Evolutionary conservation across 352 stramenopile species (phyloP), one percentile per base, ranked within the genome.

Genomic region (Thraustotheca clavata): DNA sequence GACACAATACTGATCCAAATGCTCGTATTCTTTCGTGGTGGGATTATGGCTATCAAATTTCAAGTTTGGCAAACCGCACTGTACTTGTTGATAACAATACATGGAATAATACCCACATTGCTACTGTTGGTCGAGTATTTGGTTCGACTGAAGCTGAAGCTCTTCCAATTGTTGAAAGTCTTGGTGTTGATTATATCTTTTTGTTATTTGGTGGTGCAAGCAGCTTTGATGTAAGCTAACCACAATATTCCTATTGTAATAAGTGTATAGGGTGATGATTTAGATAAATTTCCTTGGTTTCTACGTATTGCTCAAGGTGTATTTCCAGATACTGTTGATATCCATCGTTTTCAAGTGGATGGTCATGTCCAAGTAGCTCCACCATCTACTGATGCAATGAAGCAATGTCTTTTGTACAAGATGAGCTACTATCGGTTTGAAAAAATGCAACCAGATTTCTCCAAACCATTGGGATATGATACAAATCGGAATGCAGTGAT

Each of bases 51-150:
- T 94, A 94, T 66, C 85, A 94, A 55, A 76, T 94, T 32, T 86
- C 85, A 11, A 81, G 77, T 6, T 67, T 92, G 12, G 81, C 85
- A 9, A 94, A 94, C 60, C 85, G 85, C 41, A 94, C 83, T 0
- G 80, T 92, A 26, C 69, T 92, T 40, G 94, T 97, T 2, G 94
- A 98, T 75, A 97, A 97, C 75, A 98, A 98, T 67, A 98, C 94
- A 50, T 98, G 94, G 94, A 98, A 98, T 73, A 97, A 98, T 71
- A 97, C 91, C 34, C 94, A 98, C 72, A 98, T 98, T 69, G 94
- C 94, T 34, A 98, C 91, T 0, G 87, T 98, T 12, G 94, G 92
- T 0, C 83, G 91, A 9, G 87, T 87, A 34, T 71, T 94, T 35
- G 71, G 69, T 2, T 88, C 78, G 7, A 73, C 72, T 27, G 85